Conservation (phyloP, 106 monocot species). For the Ottelia alismoides region DNA sequence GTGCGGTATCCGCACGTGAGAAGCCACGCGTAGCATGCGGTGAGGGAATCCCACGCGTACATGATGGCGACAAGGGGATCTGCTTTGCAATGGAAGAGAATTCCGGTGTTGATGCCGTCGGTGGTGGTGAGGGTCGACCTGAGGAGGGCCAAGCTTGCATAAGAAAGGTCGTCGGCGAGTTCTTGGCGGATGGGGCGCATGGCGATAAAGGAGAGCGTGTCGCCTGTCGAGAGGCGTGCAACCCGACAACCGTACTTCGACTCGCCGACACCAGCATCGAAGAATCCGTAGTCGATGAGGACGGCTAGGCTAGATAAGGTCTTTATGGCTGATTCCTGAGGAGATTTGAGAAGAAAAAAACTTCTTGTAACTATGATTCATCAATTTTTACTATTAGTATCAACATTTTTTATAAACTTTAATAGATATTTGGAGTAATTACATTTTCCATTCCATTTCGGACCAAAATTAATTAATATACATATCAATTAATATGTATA, state of each 20-base stretch:
- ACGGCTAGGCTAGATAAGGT: slow-evolving; percentile 13
- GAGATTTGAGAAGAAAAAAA: too few relatives aligned
- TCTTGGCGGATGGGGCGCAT: slow-evolving; percentile 8
- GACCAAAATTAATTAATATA: too few relatives aligned
- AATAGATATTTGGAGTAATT: too few relatives aligned
- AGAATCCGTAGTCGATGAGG: slow-evolving; percentile 25
- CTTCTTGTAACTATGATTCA: too few relatives aligned
- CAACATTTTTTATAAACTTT: too few relatives aligned
- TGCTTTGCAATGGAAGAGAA: slow-evolving; percentile 13
- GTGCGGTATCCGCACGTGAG: slow-evolving; percentile 7
- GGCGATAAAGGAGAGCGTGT: slow-evolving; percentile 9
- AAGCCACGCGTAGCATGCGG: slow-evolving; percentile 30
- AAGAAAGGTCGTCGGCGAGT: slow-evolving; percentile 4
- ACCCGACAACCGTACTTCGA: slow-evolving; percentile 11
- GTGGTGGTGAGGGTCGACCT: slow-evolving; percentile 6
- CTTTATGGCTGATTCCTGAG: slow-evolving; percentile 15
- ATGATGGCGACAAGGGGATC: slow-evolving; percentile 13
- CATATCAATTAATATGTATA: too few relatives aligned
- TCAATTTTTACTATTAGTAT: too few relatives aligned
- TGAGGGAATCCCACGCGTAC: slow-evolving; percentile 26
- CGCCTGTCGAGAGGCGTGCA: slow-evolving; percentile 16
- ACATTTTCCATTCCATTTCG: too few relatives aligned
- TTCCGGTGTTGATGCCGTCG: slow-evolving; percentile 7
- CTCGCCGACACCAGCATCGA: slow-evolving; percentile 14
- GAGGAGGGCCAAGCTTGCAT: slow-evolving; percentile 18